phyloP scores from a whole-genome alignment of 1,139 yeast species.

The Wickerhamiella infanticola region DNA sequence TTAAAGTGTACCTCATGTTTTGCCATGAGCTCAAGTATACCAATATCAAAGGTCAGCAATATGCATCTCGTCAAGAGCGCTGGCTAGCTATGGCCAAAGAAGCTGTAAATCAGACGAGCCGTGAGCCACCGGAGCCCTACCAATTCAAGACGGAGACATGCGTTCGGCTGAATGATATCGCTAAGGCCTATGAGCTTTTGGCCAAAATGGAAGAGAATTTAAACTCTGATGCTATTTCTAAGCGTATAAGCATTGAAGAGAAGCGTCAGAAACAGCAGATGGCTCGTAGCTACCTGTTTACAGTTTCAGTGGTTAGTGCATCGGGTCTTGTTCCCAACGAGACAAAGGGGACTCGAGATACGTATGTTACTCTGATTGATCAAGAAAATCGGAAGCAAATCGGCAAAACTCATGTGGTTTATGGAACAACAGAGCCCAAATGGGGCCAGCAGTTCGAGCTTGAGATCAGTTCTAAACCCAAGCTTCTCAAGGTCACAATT shows the following conservation, averaged over 20 bases:
- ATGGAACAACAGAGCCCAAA: constrained; percentile 50
- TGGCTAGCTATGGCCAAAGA: constrained; percentile 30
- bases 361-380: constrained; percentile 57
- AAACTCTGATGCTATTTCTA: constrained; percentile 47
- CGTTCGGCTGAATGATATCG: constrained; percentile 58
- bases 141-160: constrained; percentile 52
- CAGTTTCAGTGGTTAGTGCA: constrained; percentile 52
- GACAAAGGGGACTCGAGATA: constrained; percentile 40
- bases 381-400: constrained; percentile 40
- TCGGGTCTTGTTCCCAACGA: constrained; percentile 47
- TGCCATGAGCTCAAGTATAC: constrained; percentile 31
- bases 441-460: constrained; percentile 83
- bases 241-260: constrained; percentile 23
- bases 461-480: constrained; percentile 32
- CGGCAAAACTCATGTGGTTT: constrained; percentile 56
- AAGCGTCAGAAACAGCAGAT: constrained; percentile 17
- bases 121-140: constrained; percentile 31
- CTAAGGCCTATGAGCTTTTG: constrained; percentile 43
- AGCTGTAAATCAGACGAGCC: constrained; percentile 30
- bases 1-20: constrained; percentile 32
- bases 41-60: constrained; percentile 16
- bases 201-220: constrained; percentile 44
- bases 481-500: constrained; percentile 29
- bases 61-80: constrained; percentile 21
- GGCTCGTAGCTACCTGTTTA: constrained; percentile 40